Conservation (phyloP, 2,329 filamentous ascomycete genomes). For the Calonectria pseudoreteaudii region DNA sequence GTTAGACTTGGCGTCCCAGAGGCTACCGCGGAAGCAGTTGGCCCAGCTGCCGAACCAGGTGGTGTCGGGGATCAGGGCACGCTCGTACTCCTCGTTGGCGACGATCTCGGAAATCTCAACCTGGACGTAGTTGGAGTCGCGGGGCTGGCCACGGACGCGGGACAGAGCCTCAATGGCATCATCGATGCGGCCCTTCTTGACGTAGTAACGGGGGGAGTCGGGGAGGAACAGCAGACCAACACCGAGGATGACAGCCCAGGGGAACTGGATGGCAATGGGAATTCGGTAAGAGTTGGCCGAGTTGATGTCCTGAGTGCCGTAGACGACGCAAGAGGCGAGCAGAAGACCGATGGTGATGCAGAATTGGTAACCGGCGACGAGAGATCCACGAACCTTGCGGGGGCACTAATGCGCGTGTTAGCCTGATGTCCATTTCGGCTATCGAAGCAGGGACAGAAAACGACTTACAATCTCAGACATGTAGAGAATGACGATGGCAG, state of each 20-base stretch:
- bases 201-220: constrained; percentile 87
- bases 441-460: neutral
- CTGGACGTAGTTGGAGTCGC: constrained; percentile 80
- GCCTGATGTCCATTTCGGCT: constrained; percentile 14
- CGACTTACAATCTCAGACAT: constrained; percentile 82
- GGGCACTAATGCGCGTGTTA: constrained; percentile 52
- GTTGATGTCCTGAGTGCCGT: constrained; percentile 23
- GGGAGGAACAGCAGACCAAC: constrained; percentile 80
- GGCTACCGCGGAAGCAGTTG: constrained; percentile 74
- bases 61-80: constrained; percentile 72
- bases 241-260: constrained; percentile 82
- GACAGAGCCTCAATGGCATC: constrained; percentile 72
- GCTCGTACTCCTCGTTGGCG: constrained; percentile 90
- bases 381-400: constrained; percentile 51
- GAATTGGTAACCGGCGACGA: constrained; percentile 36
- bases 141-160: constrained; percentile 79
- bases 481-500: constrained; percentile 84
- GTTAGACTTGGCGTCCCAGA: constrained; percentile 73
- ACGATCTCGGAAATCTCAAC: constrained; percentile 86
- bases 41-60: constrained; percentile 78
- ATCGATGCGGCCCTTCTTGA: constrained; percentile 80
- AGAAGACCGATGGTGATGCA: constrained; percentile 37
- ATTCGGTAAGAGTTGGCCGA: constrained; percentile 68
- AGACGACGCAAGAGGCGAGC: constrained; percentile 31
- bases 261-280: constrained; percentile 81